phyloP scores from a whole-genome alignment of 1,284 basidiomycete genomes.

The Trametes polyzona region DNA sequence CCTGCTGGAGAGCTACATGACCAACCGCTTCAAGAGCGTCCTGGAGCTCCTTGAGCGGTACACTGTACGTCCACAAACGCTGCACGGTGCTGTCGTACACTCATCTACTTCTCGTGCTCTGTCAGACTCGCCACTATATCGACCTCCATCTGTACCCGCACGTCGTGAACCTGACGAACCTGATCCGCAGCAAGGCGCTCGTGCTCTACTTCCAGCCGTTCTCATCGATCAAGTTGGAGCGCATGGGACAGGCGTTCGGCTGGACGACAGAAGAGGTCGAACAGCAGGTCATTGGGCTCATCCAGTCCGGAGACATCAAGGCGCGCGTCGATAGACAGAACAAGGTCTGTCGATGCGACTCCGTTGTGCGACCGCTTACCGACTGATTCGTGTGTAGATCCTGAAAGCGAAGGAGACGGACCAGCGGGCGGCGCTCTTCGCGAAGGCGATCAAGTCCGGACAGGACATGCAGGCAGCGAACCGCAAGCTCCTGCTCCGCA shows the following conservation, averaged over 20 bases:
- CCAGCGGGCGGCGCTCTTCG: constrained; percentile 73
- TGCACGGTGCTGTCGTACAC: neutral
- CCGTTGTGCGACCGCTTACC: neutral
- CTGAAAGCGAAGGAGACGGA: constrained; percentile 77
- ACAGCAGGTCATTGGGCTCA: constrained; percentile 70
- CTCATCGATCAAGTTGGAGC: constrained; percentile 74
- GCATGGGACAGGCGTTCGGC: constrained; percentile 84
- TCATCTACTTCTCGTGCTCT: neutral
- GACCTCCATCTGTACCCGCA: constrained; percentile 79
- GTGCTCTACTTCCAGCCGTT: constrained; percentile 90
- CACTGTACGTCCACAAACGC: constrained; percentile 54
- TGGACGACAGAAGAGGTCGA: constrained; percentile 74
- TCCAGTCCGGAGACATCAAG: constrained; percentile 74
- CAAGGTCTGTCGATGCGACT: constrained; percentile 51
- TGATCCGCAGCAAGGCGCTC: constrained; percentile 73
- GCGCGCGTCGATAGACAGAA: constrained; percentile 82
- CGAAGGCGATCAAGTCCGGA: constrained; percentile 73
- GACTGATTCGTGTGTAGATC: constrained; percentile 47
- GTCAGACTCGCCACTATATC: constrained; percentile 70
- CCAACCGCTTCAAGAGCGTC: constrained; percentile 80
- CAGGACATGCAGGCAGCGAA: constrained; percentile 71
- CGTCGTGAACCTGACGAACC: constrained; percentile 57
- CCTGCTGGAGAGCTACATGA: constrained; percentile 80
- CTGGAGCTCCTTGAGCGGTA: constrained; percentile 73
- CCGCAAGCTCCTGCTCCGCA: constrained; percentile 74